Percentiles rank a stretch among this genome's conserved stretches.
Evolutionary conservation across 495 filamentous ascomycete species (phyloP).

Genomic region (Aspergillus wentii): DNA sequence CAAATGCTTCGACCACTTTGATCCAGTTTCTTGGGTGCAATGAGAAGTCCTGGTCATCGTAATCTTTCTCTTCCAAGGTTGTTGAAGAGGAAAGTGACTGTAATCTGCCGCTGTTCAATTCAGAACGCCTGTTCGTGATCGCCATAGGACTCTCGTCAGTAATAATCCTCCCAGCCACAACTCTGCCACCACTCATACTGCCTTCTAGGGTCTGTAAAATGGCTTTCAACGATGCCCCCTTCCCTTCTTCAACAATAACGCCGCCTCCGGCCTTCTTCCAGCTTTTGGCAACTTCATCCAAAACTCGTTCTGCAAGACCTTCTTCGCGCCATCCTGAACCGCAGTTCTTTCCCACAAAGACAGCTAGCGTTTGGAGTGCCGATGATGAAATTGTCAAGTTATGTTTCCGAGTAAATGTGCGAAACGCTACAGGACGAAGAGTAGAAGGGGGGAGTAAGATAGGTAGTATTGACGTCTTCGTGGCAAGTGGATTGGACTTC

Average conservation of each 20-base stretch:
- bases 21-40: slow-evolving; percentile 72
- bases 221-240: slow-evolving; percentile 63
- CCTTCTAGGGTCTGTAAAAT: slow-evolving; percentile 80
- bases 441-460: slow-evolving; percentile 84
- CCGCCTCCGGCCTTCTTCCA: slow-evolving; percentile 84
- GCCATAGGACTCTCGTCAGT: slow-evolving; percentile 14
- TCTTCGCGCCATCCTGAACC: slow-evolving; percentile 96
- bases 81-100: slow-evolving; percentile 11
- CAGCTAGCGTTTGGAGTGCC: slow-evolving; percentile 75
- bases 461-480: slow-evolving; percentile 74
- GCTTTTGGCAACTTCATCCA: slow-evolving; percentile 82
- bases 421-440: slow-evolving; percentile 86
- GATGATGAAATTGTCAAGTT: slow-evolving; percentile 89
- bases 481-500: slow-evolving; percentile 38
- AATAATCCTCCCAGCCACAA: slow-evolving; percentile 32
- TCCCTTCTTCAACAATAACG: slow-evolving; percentile 83
- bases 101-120: slow-evolving; percentile 7
- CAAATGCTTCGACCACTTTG: slow-evolving; percentile 70
- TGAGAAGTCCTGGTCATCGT: slow-evolving; percentile 52
- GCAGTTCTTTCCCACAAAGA: slow-evolving; percentile 88
- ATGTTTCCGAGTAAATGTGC: slow-evolving; percentile 96
- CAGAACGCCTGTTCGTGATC: slow-evolving; percentile 9
- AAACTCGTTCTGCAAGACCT: slow-evolving; percentile 82
- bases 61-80: slow-evolving; percentile 49
- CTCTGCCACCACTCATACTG: slow-evolving; percentile 75